Conservation (phyloP, 2,329 filamentous ascomycete genomes). For the Hawksworthiomyces lignivorus region DNA sequence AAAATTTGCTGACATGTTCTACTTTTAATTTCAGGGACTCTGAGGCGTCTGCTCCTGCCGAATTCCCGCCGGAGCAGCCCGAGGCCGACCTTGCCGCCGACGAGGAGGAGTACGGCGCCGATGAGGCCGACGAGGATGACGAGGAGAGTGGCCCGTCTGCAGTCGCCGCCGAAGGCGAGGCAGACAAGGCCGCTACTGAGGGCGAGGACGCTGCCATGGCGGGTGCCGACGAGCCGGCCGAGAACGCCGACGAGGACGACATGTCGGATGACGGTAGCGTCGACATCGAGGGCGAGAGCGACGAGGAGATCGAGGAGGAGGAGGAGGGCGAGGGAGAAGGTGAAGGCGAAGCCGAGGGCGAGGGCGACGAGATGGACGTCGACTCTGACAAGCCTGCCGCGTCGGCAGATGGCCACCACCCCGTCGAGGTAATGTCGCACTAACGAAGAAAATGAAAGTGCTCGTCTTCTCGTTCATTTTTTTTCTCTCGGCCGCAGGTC, state of each 20-base stretch:
- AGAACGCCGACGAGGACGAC: constrained; percentile 25
- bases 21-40: constrained; percentile 62
- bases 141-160: constrained; percentile 30
- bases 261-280: constrained; percentile 31
- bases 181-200: constrained; percentile 2
- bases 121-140: constrained; percentile 72
- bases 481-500: too few species aligned
- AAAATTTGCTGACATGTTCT: constrained; percentile 17
- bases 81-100: constrained; percentile 84
- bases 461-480: too few species aligned
- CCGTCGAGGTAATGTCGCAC: constrained; percentile 22
- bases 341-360: constrained; percentile 16
- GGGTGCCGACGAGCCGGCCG: too few species aligned
- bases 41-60: constrained; percentile 90
- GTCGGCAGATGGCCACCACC: constrained; percentile 10
- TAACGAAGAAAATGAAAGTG: too few species aligned
- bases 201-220: constrained; percentile 18
- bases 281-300: constrained; percentile 31
- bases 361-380: constrained; percentile 29
- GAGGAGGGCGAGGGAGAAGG: constrained; percentile 22
- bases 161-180: constrained; percentile 12
- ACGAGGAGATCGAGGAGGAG: constrained; percentile 30
- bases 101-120: constrained; percentile 83
- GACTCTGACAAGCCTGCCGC: constrained; percentile 21
- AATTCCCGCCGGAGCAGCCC: constrained; percentile 95